Percentiles rank a stretch among this genome's conserved stretches.
Evolutionary conservation across 345 rosid species (phyloP).

Genomic region (Salix suchowensis): DNA sequence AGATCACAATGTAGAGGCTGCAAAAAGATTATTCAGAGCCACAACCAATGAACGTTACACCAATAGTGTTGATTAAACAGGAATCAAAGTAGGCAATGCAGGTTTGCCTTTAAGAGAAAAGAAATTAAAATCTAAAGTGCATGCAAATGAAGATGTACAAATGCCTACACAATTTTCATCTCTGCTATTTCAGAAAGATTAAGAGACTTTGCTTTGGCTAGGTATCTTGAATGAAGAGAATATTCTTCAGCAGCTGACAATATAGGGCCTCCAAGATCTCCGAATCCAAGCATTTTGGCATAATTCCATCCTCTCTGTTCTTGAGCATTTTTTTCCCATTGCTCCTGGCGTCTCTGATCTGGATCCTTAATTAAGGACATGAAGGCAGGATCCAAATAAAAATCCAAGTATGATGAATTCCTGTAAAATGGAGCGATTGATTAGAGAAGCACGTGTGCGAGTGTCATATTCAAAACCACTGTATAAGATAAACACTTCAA

Average conservation of each 20-base stretch:
- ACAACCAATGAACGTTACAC: not conserved
- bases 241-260: slow-evolving; percentile 90
- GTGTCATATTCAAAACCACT: not conserved
- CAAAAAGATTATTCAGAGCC: not conserved
- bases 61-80: not conserved
- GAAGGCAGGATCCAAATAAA: slow-evolving; percentile 94
- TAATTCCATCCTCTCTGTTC: slow-evolving; percentile 77
- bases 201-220: slow-evolving; percentile 87
- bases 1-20: not conserved
- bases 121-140: not conserved
- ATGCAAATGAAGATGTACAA: slow-evolving; percentile 1
- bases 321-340: slow-evolving; percentile 93
- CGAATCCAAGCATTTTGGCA: slow-evolving; percentile 86
- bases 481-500: not conserved
- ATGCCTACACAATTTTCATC: slow-evolving; percentile 91
- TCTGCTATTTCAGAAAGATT: slow-evolving; percentile 96
- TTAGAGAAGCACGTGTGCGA: not conserved
- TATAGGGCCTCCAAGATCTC: slow-evolving; percentile 78
- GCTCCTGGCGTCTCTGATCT: slow-evolving; percentile 84
- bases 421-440: slow-evolving; percentile 33
- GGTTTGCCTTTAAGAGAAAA: not conserved
- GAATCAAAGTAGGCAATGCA: slow-evolving; percentile 1
- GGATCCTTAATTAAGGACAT: slow-evolving; percentile 97
- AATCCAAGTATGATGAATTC: slow-evolving; percentile 73
- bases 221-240: slow-evolving; percentile 91